phyloP scores from a whole-genome alignment of 768 basidiomycete genomes.

The Lentinula raphanica region DNA sequence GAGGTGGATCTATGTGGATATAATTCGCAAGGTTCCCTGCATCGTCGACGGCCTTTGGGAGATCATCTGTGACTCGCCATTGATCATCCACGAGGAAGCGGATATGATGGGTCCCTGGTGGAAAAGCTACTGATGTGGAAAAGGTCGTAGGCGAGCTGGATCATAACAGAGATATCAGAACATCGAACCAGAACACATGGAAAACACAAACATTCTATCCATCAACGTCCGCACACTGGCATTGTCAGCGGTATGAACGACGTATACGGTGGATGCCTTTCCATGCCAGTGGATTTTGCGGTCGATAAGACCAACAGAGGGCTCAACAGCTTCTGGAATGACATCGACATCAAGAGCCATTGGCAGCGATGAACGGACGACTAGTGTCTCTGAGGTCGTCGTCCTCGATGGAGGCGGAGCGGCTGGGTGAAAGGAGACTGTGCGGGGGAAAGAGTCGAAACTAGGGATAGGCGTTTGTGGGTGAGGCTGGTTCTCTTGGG shows the following conservation, averaged over 20 bases:
- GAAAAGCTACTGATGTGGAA: slow-evolving; percentile 42
- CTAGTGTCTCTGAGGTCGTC: background rate
- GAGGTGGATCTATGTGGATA: slow-evolving; percentile 34
- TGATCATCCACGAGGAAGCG: slow-evolving; percentile 93
- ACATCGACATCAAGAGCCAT: background rate
- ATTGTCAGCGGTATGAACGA: slow-evolving; percentile 69
- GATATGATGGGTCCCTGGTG: slow-evolving; percentile 89
- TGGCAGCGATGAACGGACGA: slow-evolving; percentile 1
- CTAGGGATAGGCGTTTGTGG: background rate
- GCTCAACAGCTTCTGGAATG: background rate
- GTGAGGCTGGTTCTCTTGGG: background rate
- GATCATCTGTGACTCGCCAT: slow-evolving; percentile 73
- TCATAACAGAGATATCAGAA: background rate
- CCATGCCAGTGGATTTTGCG: slow-evolving; percentile 59
- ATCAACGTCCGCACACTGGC: slow-evolving; percentile 68
- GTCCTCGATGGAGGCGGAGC: background rate
- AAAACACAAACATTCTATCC: slow-evolving; percentile 54
- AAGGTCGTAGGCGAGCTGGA: slow-evolving; percentile 16
- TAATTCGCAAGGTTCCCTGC: slow-evolving; percentile 94
- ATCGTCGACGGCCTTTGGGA: slow-evolving; percentile 86
- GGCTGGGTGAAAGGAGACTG: background rate
- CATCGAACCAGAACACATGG: slow-evolving; percentile 5
- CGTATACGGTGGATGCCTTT: slow-evolving; percentile 54
- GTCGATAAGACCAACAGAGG: background rate
- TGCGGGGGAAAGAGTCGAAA: background rate